Percentiles rank a stretch among this genome's conserved stretches.
Evolutionary conservation across 1,284 basidiomycete species (phyloP).

Genomic region (Apiotrichum gamsii): DNA sequence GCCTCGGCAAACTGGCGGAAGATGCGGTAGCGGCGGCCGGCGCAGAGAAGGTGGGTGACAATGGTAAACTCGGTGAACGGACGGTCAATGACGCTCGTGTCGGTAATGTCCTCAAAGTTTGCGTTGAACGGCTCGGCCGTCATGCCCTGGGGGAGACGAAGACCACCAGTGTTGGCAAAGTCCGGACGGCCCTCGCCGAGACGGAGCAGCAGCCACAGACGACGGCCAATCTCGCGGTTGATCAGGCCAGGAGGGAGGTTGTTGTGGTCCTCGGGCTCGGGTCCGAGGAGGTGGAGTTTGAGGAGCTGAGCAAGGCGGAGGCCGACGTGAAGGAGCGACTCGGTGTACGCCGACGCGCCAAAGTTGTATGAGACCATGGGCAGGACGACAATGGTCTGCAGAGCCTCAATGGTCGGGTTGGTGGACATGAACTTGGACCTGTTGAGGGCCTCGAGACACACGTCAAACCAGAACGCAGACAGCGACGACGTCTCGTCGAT

Average conservation of each 20-base stretch:
- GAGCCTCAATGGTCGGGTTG: constrained; percentile 21
- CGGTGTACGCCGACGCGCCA: constrained; percentile 21
- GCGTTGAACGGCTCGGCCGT: constrained; percentile 19
- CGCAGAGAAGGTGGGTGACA: constrained; percentile 14
- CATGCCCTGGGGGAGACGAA: constrained; percentile 18
- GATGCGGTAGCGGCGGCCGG: constrained; percentile 18
- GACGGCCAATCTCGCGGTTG: constrained; percentile 16
- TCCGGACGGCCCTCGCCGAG: constrained; percentile 19
- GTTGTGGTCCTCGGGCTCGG: constrained; percentile 13
- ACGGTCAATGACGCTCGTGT: constrained; percentile 10
- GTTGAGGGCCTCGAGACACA: constrained; percentile 22
- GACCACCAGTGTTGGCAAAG: constrained; percentile 19
- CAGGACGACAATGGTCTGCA: constrained; percentile 19
- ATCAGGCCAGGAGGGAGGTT: constrained; percentile 14
- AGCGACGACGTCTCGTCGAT: constrained; percentile 14
- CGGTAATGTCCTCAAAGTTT: constrained; percentile 17
- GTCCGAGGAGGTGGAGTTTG: constrained; percentile 16
- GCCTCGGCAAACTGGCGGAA: constrained; percentile 23
- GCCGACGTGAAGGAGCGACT: constrained; percentile 19
- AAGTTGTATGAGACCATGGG: constrained; percentile 22
- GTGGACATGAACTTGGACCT: constrained; percentile 22
- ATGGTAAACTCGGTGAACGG: constrained; percentile 13
- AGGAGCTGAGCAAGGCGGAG: constrained; percentile 19
- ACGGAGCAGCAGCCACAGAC: constrained; percentile 19
- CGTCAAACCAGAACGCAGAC: constrained; percentile 21